Percentiles rank a stretch among this genome's conserved stretches.
phyloP scores from a whole-genome alignment of 2,329 filamentous ascomycete species.

The Colletotrichum sp. region DNA sequence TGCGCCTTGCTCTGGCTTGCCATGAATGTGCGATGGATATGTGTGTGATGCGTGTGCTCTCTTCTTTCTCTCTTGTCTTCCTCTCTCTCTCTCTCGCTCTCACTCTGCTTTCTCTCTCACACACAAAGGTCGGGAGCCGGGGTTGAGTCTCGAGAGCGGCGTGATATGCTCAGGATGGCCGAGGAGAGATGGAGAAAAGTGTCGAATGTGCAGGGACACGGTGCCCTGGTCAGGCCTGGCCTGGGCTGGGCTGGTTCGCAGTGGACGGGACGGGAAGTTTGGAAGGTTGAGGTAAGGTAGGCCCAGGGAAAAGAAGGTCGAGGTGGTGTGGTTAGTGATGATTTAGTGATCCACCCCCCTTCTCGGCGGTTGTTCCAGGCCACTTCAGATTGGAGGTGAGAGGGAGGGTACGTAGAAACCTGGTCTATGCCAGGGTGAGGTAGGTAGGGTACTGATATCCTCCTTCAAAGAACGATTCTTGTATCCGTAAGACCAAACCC shows the following conservation, averaged over 20 bases:
- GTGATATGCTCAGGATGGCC: conserved; percentile 9
- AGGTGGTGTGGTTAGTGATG: conserved; percentile 20
- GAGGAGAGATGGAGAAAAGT: neutral
- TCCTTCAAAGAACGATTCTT: neutral
- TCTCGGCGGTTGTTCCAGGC: conserved; percentile 7
- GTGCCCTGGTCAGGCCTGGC: conserved; percentile 13
- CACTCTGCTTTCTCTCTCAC: neutral
- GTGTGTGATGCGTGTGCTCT: neutral
- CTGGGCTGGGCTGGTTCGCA: conserved; percentile 16
- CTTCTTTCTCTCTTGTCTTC: neutral
- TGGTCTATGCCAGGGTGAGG: neutral
- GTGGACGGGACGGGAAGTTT: conserved; percentile 21
- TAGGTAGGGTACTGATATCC: neutral
- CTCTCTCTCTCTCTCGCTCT: neutral
- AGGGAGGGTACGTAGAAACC: neutral
- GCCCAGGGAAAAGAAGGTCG: neutral
- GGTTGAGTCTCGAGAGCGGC: neutral
- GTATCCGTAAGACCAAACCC: neutral
- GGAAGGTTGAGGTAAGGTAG: conserved; percentile 17
- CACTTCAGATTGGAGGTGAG: conserved; percentile 11
- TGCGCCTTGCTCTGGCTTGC: neutral
- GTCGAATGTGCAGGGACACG: conserved; percentile 12
- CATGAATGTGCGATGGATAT: neutral
- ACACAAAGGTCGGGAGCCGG: neutral
- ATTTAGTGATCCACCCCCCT: conserved; percentile 16